Base-by-base conservation (phyloP, 495 filamentous ascomycete species). In the Wilcoxina mikolae region DNA sequence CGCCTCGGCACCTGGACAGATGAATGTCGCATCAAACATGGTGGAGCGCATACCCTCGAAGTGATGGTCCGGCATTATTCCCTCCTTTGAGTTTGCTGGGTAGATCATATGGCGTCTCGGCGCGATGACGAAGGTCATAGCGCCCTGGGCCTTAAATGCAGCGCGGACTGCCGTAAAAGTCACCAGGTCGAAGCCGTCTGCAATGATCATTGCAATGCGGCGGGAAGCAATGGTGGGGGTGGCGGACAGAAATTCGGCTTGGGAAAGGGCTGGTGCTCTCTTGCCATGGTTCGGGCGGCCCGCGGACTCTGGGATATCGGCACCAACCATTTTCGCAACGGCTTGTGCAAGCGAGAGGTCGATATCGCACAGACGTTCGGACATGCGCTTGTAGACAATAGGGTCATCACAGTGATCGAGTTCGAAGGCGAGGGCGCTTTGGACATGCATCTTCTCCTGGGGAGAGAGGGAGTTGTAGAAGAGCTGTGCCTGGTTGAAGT, bases 341-440 rank as follows among this genome's bases (percentile, higher is more conserved):
- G 71, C 69, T 65, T 83, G 73, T 0, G 87, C 84, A 3, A 94
- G 79, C 1, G 71, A 71, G 1, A 87, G 67, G 56, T 87, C 83
- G 59, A 91, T 85, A 5, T 85, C 79, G 35, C 78, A 70, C 3
- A 91, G 70, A 22, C 87, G 80, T 46, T 82, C 69, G 2, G 74
- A 72, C 71, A 91, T 79, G 60, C 82, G 76, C 51, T 78, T 72
- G 63, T 89, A 93, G 20, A 94, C 87, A 23, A 84, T 61, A 0
- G 82, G 81, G 45, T 94, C 87, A 43, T 93, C 86, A 67, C 88
- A 94, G 68, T 94, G 87, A 60, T 87, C 84, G 4, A 94, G 77
- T 68, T 94, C 88, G 65, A 94, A 94, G 3, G 73, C 71, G 41
- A 94, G 75, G 0, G 88, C 85, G 42, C 73, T 75, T 23, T 74